Base-by-base conservation (phyloP, 202 grass and related monocot species). In the Setaria viridis region DNA sequence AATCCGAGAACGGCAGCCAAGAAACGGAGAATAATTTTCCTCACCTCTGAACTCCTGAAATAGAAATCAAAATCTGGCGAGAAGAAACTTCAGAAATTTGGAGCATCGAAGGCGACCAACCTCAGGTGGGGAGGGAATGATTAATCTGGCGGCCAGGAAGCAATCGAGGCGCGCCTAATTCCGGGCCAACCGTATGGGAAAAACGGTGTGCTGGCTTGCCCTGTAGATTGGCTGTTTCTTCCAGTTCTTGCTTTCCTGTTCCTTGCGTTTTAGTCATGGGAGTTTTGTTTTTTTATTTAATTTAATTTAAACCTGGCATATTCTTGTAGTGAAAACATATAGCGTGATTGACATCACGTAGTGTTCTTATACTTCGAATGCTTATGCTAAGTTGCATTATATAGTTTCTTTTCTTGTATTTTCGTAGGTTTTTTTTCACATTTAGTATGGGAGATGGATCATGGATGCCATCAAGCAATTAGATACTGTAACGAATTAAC, bases 121-220 rank as follows among this genome's bases (percentile, higher is more conserved):
- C 79, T 83, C 20, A 54, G 49, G 69, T 14, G 19, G 53, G 19
- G 21, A 55, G 53, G 43, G 42, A 7, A 62, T 7, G 53, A 71
- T 63, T 42, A 88, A 78, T 83, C 64, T 4, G 63, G 79, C 20
- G 20, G 29, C 53, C 41, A 76, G 12, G 60, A 76, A 60, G 62
- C 48, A 76, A 60, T 30, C 19, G 3, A 21, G 43, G 50, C 19
- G 41, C 13, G 78, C 50, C 50, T 76, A 70, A 82, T 77, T 87
- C 41, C 8, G 65, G 58, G 79, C 50, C 33, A 70, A 69, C 76
- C 60, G 49, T 74, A 57, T 42, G 65, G 46, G 84, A 62, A 70
- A 70, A 87, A 85, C 33, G 42, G 82, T 77, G 86, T 83, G 78
- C 78, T 91, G 78, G 42, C 17, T 79, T 78, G 78, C 82, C 43